A percentile compares a stretch with the other conserved stretches of the same genome.
phyloP scores from a whole-genome alignment of 2,329 filamentous ascomycete genomes.

The Trichoderma arundinaceum region DNA sequence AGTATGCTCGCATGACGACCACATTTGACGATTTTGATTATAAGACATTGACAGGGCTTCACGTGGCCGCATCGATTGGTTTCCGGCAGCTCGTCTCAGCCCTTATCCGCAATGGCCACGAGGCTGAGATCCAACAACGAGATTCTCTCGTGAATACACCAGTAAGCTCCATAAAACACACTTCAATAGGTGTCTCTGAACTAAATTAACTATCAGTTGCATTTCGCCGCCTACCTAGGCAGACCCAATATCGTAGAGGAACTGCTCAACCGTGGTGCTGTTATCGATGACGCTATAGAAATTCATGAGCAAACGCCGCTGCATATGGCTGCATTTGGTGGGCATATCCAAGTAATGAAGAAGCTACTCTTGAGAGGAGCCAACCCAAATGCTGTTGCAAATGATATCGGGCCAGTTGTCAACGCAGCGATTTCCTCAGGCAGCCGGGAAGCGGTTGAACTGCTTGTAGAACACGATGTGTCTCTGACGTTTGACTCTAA shows the following conservation, averaged over 20 bases:
- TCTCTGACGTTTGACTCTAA: constrained; percentile 37
- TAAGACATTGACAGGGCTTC: constrained; percentile 44
- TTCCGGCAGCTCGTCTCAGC: constrained; percentile 48
- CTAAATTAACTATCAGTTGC: constrained; percentile 35
- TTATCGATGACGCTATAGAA: constrained; percentile 45
- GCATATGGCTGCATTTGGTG: constrained; percentile 48
- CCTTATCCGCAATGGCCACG: constrained; percentile 47
- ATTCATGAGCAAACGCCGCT: constrained; percentile 44
- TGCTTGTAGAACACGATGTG: constrained; percentile 48
- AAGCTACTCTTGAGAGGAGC: constrained; percentile 47
- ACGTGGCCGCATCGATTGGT: constrained; percentile 48
- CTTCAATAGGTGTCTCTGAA: background rate
- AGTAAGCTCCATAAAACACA: constrained; percentile 36
- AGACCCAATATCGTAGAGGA: constrained; percentile 46
- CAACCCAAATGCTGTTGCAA: constrained; percentile 44
- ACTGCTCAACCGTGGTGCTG: constrained; percentile 44
- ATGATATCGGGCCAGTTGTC: constrained; percentile 44
- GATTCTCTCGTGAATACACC: constrained; percentile 45
- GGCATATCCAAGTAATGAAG: constrained; percentile 49
- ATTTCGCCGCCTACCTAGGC: constrained; percentile 42
- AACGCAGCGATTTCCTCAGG: constrained; percentile 51
- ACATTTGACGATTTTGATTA: constrained; percentile 42
- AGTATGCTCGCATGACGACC: constrained; percentile 43
- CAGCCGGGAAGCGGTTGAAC: constrained; percentile 48
- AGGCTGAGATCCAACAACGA: constrained; percentile 42